Conservation (phyloP, 805 yeast species). For the Wickerhamomyces pijperi region DNA sequence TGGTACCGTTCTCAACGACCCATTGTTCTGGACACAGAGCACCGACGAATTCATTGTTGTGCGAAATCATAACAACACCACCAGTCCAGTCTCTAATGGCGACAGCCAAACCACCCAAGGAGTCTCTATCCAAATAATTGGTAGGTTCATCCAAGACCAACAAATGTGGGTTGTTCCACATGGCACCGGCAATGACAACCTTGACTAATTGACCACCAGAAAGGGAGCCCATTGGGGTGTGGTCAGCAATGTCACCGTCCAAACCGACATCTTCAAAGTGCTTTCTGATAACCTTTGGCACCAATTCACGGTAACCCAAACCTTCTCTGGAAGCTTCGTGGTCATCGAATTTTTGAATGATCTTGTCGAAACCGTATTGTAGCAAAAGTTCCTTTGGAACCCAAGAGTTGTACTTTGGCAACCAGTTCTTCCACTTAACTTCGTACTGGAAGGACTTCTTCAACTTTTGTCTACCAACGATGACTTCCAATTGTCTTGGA, state of each 20-base stretch:
- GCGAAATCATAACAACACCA: constrained; percentile 98
- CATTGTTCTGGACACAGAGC: constrained; percentile 98
- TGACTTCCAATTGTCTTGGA: constrained; percentile 79
- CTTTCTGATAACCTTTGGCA: constrained; percentile 86
- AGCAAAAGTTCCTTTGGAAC: constrained; percentile 73
- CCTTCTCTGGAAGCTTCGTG: constrained; percentile 99
- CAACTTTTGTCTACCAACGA: constrained; percentile 94
- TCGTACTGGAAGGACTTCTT: constrained; percentile 97
- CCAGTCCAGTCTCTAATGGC: constrained; percentile 98
- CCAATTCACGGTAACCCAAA: constrained; percentile 90
- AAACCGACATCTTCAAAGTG: constrained; percentile 96
- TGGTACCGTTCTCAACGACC: constrained; percentile 87
- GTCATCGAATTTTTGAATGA: constrained; percentile 95
- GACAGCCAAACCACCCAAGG: constrained; percentile 92
- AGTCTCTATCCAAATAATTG: constrained; percentile 94
- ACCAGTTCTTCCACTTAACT: constrained; percentile 85
- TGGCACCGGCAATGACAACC: constrained; percentile 98
- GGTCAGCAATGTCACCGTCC: constrained; percentile 97
- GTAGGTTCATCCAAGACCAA: constrained; percentile 97
- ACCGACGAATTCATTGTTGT: constrained; percentile 92
- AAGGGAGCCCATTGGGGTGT: constrained; percentile 90
- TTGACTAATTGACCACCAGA: constrained; percentile 98
- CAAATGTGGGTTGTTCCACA: constrained; percentile 99
- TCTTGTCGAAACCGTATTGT: constrained; percentile 78
- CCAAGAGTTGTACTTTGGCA: constrained; percentile 91